phyloP scores from a whole-genome alignment of 805 yeast genomes.

The Pichia ethanolica region DNA sequence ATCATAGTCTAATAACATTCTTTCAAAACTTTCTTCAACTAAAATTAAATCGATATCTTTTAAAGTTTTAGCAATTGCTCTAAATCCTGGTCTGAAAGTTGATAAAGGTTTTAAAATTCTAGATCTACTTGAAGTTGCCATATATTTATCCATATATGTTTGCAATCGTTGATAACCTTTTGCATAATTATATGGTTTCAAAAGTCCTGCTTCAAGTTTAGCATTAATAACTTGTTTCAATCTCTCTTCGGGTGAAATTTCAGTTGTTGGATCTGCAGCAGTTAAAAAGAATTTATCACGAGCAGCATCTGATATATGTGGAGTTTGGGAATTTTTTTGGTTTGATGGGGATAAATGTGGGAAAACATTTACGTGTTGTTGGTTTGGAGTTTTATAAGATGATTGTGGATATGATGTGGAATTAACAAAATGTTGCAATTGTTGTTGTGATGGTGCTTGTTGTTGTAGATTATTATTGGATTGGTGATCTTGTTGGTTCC shows the following conservation, averaged over 20 bases:
- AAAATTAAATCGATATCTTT: conserved; percentile 86
- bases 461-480: too few relatives aligned
- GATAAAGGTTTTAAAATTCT: conserved; percentile 80
- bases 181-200: conserved; percentile 91
- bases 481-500: neutral
- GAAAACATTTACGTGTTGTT: conserved; percentile 1
- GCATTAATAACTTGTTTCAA: conserved; percentile 91
- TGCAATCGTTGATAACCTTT: conserved; percentile 87
- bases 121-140: conserved; percentile 77
- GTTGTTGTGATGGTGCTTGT: too few relatives aligned
- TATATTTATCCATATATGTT: conserved; percentile 84
- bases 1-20: conserved; percentile 89
- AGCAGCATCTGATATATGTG: conserved; percentile 61
- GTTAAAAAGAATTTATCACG: conserved; percentile 89
- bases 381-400: conserved; percentile 1
- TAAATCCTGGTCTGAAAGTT: conserved; percentile 83
- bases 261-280: conserved; percentile 95
- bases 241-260: conserved; percentile 88
- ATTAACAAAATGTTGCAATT: too few relatives aligned
- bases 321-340: conserved; percentile 5
- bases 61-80: conserved; percentile 84
- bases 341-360: neutral
- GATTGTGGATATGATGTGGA: neutral
- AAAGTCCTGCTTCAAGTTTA: conserved; percentile 83
- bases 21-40: conserved; percentile 90